These are phyloP conservation scores for Paraglomus brasilianum DNA, from an alignment of 192 early-diverging fungal species.

Conservation along the genomic window DNA sequence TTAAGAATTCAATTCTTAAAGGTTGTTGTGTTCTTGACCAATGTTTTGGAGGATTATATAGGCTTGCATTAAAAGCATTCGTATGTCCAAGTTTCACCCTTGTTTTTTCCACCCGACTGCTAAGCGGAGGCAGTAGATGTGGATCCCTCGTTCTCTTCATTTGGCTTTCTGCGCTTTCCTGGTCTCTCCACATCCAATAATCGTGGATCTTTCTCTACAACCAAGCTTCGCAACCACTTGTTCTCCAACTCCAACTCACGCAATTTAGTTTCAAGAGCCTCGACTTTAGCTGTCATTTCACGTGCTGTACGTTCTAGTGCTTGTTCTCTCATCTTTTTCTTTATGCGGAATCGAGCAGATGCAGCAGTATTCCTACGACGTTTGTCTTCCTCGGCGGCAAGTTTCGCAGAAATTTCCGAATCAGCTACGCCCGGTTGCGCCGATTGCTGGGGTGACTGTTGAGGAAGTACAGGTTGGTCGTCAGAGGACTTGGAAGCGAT, in stretches of 20 bases:
- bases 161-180: neutral
- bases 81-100: no score
- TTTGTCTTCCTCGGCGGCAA: slow-evolving; percentile 77
- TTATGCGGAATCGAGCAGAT: slow-evolving; percentile 89
- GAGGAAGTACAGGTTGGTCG: neutral
- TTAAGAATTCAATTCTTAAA: no score
- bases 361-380: slow-evolving; percentile 93
- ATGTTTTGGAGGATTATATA: no score
- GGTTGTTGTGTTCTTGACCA: no score
- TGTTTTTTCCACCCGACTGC: no score
- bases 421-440: slow-evolving; percentile 4
- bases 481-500: slow-evolving; percentile 4
- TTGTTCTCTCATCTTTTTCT: slow-evolving; percentile 92
- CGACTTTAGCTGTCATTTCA: slow-evolving; percentile 75
- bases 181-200: slow-evolving; percentile 26
- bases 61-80: no score
- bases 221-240: slow-evolving; percentile 82
- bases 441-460: neutral
- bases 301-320: slow-evolving; percentile 77
- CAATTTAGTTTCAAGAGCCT: slow-evolving; percentile 74
- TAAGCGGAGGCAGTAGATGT: no score
- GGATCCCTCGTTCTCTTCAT: neutral
- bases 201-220: slow-evolving; percentile 69
- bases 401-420: slow-evolving; percentile 29
- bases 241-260: slow-evolving; percentile 91